Evolutionary conservation across 768 basidiomycete species (phyloP).

Genomic region (Termitomyces sp.): DNA sequence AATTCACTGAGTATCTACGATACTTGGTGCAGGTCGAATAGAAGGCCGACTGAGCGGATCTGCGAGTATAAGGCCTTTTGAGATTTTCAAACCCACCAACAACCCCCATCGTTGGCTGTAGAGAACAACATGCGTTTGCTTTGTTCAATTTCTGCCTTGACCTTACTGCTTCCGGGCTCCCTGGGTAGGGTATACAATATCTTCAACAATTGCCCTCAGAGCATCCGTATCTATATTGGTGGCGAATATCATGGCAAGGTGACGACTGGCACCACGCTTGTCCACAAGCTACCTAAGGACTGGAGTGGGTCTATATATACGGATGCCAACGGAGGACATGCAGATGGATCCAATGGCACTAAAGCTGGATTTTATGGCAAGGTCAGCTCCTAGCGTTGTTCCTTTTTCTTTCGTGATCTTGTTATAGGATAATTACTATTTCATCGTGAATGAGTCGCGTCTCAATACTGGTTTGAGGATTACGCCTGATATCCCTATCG

Average conservation of each 20-base stretch:
- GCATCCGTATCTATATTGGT: neutral
- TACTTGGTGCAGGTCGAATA: no score
- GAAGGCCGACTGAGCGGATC: no score
- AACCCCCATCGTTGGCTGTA: neutral
- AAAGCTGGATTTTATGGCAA: slow-evolving; percentile 24
- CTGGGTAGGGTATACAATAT: slow-evolving; percentile 13
- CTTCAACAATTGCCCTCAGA: neutral
- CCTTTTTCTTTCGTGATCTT: neutral
- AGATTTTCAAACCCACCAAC: neutral
- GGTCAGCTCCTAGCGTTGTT: slow-evolving; percentile 9
- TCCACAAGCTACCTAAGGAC: slow-evolving; percentile 10
- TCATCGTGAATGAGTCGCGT: slow-evolving; percentile 24
- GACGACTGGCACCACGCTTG: neutral
- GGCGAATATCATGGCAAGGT: slow-evolving; percentile 10
- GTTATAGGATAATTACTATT: slow-evolving; percentile 21
- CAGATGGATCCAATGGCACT: slow-evolving; percentile 17
- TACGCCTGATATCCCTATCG: slow-evolving; percentile 16
- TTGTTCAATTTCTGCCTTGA: neutral
- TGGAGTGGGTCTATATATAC: slow-evolving; percentile 24
- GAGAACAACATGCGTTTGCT: neutral
- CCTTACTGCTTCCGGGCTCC: neutral
- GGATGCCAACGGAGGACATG: slow-evolving; percentile 21
- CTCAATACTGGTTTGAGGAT: slow-evolving; percentile 31
- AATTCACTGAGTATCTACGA: no score
- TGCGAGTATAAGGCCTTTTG: no score